These are phyloP conservation scores for Ziziphus jujuba DNA, from an alignment of 306 rosid species.

Conservation along the genomic window DNA sequence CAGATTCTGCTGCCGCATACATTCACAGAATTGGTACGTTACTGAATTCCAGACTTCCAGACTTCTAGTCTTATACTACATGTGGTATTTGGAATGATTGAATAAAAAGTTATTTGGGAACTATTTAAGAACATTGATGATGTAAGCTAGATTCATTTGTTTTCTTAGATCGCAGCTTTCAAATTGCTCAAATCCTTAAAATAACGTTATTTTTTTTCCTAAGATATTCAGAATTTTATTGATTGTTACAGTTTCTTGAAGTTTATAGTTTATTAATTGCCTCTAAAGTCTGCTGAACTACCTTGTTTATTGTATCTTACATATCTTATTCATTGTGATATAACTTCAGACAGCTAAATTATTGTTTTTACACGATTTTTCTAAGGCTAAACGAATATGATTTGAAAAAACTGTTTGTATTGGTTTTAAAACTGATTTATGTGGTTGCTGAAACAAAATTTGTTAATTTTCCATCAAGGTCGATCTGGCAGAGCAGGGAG, in stretches of 20 bases:
- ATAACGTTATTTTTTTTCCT: neutral
- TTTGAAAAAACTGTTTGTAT: neutral
- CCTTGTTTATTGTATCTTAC: no score
- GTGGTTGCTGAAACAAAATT: slow-evolving; percentile 15
- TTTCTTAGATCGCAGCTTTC: neutral
- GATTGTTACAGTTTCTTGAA: neutral
- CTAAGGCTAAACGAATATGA: no score
- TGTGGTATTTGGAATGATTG: no score
- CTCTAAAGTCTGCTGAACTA: neutral
- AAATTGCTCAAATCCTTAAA: neutral
- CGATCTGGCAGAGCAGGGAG: slow-evolving; percentile 98
- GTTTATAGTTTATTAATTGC: neutral
- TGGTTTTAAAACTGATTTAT: neutral
- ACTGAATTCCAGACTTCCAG: neutral
- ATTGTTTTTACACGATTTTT: neutral
- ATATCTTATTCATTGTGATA: neutral
- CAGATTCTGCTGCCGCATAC: slow-evolving; percentile 85
- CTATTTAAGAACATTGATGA: neutral
- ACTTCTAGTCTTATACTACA: neutral
- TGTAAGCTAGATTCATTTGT: neutral
- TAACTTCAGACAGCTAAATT: neutral
- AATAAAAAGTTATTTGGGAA: neutral
- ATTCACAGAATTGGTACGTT: slow-evolving; percentile 90
- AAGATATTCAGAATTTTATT: neutral
- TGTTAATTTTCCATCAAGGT: slow-evolving; percentile 49